phyloP scores from a whole-genome alignment of 345 rosid genomes.

The Citrus maxima region DNA sequence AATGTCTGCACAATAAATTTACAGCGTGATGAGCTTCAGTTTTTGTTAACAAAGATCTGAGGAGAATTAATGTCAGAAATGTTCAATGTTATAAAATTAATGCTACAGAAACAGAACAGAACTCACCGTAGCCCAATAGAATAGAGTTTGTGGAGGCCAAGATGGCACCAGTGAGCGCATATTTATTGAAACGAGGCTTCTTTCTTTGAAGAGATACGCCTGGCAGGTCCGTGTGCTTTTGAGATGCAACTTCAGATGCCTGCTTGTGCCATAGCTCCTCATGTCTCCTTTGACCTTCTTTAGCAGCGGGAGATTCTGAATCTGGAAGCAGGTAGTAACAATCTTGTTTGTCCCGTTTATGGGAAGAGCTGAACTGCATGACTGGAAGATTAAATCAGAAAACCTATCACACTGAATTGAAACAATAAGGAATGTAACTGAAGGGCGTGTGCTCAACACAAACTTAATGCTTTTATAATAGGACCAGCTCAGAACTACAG shows the following conservation, averaged over 20 bases:
- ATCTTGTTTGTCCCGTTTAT: slow-evolving; percentile 9
- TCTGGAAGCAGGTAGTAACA: slow-evolving; percentile 22
- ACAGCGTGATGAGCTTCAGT: background rate
- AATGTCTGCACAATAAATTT: slow-evolving; percentile 34
- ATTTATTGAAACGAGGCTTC: slow-evolving; percentile 35
- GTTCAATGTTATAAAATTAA: too few species aligned
- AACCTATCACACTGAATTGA: background rate
- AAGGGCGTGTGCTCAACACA: background rate
- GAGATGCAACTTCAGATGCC: slow-evolving; percentile 1
- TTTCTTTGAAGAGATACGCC: background rate
- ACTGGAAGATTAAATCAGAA: slow-evolving; percentile 15
- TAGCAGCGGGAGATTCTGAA: background rate
- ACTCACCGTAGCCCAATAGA: slow-evolving; percentile 70
- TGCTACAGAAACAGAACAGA: background rate
- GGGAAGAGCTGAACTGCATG: slow-evolving; percentile 25
- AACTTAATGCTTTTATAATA: background rate
- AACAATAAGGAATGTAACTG: background rate
- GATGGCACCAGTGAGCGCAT: slow-evolving; percentile 59
- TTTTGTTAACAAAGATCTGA: background rate
- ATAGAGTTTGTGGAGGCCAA: slow-evolving; percentile 68
- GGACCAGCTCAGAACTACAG: background rate
- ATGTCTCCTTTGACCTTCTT: background rate
- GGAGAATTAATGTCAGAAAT: background rate
- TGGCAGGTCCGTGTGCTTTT: background rate
- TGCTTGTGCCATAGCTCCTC: slow-evolving; percentile 1